These are phyloP conservation scores for Vicia villosa DNA, from an alignment of 306 rosid species.

Conservation along the genomic window DNA sequence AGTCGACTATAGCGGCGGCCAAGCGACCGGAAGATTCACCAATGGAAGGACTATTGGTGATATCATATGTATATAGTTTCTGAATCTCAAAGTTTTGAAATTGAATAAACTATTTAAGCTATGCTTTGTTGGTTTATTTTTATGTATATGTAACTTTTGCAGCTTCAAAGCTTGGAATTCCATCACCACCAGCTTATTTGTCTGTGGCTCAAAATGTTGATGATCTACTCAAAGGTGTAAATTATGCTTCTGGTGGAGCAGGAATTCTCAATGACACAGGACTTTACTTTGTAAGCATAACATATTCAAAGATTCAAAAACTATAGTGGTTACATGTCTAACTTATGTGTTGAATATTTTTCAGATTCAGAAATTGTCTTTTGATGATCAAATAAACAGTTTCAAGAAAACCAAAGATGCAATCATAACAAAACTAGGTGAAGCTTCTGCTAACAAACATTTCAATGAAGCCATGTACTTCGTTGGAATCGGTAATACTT, in stretches of 20 bases:
- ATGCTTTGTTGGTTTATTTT: not conserved
- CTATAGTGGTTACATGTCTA: not conserved
- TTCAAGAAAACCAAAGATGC: slow-evolving; percentile 56
- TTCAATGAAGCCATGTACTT: slow-evolving; percentile 67
- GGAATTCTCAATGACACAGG: slow-evolving; percentile 92
- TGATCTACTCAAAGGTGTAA: slow-evolving; percentile 67
- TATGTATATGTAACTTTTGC: slow-evolving; percentile 28
- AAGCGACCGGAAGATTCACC: slow-evolving; percentile 79
- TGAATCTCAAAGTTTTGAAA: not conserved
- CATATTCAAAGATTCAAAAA: slow-evolving; percentile 17
- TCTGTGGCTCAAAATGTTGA: slow-evolving; percentile 61
- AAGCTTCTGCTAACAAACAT: slow-evolving; percentile 55
- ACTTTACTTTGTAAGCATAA: slow-evolving; percentile 64
- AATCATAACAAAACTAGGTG: slow-evolving; percentile 57
- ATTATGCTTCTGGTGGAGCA: slow-evolving; percentile 92
- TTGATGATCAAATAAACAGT: slow-evolving; percentile 71
- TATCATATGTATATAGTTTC: slow-evolving; percentile 53
- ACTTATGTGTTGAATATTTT: slow-evolving; percentile 4
- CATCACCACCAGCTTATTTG: slow-evolving; percentile 76
- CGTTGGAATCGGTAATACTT: slow-evolving; percentile 69
- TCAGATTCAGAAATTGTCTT: slow-evolving; percentile 73
- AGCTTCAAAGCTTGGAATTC: slow-evolving; percentile 76
- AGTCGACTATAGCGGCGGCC: slow-evolving; percentile 68
- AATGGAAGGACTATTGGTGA: slow-evolving; percentile 94
- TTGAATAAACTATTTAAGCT: not conserved